These are phyloP conservation scores for Tephrocybe rancida DNA, from an alignment of 768 basidiomycete genomes.

Conservation along the genomic window DNA sequence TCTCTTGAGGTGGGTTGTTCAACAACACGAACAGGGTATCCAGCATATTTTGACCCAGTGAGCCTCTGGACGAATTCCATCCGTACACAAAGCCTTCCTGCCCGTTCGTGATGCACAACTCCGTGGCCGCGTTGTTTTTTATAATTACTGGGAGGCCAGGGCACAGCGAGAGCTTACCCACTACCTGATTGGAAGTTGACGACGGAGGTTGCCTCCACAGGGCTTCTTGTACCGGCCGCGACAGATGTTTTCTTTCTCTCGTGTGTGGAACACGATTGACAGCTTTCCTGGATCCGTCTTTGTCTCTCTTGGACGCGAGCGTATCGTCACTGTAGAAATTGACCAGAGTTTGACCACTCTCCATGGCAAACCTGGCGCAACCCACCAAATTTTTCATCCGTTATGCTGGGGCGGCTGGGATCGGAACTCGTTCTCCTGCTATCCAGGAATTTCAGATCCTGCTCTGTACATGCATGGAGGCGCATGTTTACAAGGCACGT, in stretches of 20 bases:
- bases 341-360: background rate
- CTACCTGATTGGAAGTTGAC: too few relatives aligned
- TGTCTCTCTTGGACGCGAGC: background rate
- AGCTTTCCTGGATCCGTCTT: too few relatives aligned
- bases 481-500: too few relatives aligned
- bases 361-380: background rate
- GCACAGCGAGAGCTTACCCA: background rate
- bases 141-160: background rate
- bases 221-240: background rate
- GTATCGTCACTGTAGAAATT: conserved; percentile 4
- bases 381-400: background rate
- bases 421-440: too few relatives aligned
- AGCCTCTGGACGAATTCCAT: conserved; percentile 7
- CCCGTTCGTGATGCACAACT: conserved; percentile 34
- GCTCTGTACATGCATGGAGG: too few relatives aligned
- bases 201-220: background rate
- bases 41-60: conserved; percentile 15
- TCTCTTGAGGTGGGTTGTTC: conserved; percentile 20
- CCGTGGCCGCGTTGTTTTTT: background rate
- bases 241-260: too few relatives aligned
- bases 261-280: background rate
- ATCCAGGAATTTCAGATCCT: too few relatives aligned
- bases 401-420: too few relatives aligned
- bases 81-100: conserved; percentile 28
- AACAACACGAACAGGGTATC: conserved; percentile 31